These are phyloP conservation scores for Agaricales sp. DNA, from an alignment of 1,284 basidiomycete species.

Conservation along the genomic window DNA sequence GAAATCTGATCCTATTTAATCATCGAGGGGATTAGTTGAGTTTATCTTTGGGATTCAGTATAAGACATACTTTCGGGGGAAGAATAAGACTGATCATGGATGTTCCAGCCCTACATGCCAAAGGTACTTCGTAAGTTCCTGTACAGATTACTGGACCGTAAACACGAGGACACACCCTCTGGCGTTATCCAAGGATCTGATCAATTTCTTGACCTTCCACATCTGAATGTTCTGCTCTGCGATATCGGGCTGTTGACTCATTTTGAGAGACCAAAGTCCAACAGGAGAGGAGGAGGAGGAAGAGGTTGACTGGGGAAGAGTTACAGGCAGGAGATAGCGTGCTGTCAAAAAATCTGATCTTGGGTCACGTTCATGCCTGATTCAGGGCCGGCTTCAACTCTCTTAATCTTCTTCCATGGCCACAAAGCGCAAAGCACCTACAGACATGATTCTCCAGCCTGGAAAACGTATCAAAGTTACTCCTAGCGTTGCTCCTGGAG, in stretches of 20 bases:
- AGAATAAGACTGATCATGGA: constrained; percentile 99
- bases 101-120: constrained; percentile 70
- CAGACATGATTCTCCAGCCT: constrained; percentile 10
- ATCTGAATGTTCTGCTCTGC: constrained; percentile 87
- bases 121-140: constrained; percentile 13
- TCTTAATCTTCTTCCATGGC: background rate
- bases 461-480: constrained; percentile 23
- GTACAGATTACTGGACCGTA: background rate
- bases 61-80: constrained; percentile 71
- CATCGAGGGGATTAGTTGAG: constrained; percentile 7
- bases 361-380: background rate
- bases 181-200: constrained; percentile 87
- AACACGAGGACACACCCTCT: constrained; percentile 56
- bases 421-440: constrained; percentile 25
- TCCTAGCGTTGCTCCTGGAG: background rate
- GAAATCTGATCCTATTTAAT: constrained; percentile 83
- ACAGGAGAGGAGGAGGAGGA: constrained; percentile 6
- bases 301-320: constrained; percentile 1
- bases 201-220: constrained; percentile 99
- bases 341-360: background rate
- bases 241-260: constrained; percentile 48
- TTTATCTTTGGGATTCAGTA: constrained; percentile 13
- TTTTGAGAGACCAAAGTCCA: constrained; percentile 27
- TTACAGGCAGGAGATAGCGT: background rate
- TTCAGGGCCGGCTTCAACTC: background rate